Conservation (phyloP, 257 asterid species). For the Coffea eugenioides region DNA sequence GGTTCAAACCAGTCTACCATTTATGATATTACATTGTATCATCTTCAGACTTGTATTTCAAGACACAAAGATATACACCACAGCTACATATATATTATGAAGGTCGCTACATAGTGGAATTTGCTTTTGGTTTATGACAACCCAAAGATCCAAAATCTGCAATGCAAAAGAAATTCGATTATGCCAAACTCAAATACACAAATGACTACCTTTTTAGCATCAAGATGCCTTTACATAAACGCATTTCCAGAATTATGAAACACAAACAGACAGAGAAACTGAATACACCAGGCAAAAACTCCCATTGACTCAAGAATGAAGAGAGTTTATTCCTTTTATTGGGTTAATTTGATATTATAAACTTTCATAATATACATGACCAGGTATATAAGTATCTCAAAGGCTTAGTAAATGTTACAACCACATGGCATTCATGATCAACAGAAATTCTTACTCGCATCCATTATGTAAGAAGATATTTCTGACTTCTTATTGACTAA, state of each 20-base stretch:
- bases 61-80: not conserved
- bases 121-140: not conserved
- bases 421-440: not conserved
- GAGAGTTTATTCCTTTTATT: no score
- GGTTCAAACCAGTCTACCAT: not conserved
- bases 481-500: not conserved
- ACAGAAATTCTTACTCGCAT: not conserved
- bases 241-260: not conserved
- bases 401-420: not conserved
- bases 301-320: not conserved
- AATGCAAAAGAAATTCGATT: not conserved
- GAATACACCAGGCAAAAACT: not conserved
- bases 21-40: not conserved
- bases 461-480: not conserved
- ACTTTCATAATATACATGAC: no score
- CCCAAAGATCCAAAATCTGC: not conserved
- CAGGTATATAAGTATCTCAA: not conserved
- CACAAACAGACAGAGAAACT: not conserved
- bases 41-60: not conserved
- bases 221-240: not conserved
- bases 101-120: not conserved
- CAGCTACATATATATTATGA: not conserved
- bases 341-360: no score
- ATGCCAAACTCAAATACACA: not conserved
- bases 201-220: no score